These are phyloP conservation scores for Yarrowia hollandica DNA, from an alignment of 805 yeast species.

Conservation along the genomic window DNA sequence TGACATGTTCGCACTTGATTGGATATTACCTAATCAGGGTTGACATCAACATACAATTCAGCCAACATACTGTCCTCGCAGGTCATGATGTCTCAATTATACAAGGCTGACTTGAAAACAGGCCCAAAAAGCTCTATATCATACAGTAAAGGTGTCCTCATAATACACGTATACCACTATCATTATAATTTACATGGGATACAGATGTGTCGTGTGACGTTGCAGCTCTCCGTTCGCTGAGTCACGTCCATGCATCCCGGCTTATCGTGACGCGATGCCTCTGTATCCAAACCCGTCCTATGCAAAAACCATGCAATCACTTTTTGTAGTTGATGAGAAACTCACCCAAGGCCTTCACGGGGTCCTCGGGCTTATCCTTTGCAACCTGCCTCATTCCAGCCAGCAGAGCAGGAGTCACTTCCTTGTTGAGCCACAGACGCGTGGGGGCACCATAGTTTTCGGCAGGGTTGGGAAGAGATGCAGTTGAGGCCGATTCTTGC, in stretches of 20 bases:
- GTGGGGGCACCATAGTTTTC: constrained; percentile 57
- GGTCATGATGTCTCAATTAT: too few species aligned
- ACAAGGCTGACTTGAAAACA: too few species aligned
- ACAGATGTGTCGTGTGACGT: too few species aligned
- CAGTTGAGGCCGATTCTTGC: neutral
- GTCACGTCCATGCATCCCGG: too few species aligned
- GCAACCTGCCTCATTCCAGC: constrained; percentile 63
- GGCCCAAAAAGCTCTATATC: too few species aligned
- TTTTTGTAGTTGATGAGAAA: constrained; percentile 32
- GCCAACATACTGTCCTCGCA: neutral
- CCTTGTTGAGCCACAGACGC: constrained; percentile 64
- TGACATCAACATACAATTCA: neutral
- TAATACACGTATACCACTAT: too few species aligned
- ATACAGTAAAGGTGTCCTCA: too few species aligned
- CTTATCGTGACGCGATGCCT: too few species aligned
- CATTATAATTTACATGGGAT: constrained; percentile 19
- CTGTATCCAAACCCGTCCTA: too few species aligned
- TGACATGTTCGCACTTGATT: too few species aligned
- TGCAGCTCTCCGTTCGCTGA: too few species aligned
- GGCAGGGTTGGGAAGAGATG: constrained; percentile 23
- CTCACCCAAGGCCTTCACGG: constrained; percentile 36
- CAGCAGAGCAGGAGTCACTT: constrained; percentile 61
- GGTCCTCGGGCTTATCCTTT: constrained; percentile 34
- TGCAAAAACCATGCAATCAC: neutral
- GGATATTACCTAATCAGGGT: too few species aligned